phyloP scores from a whole-genome alignment of 2,329 filamentous ascomycete species.

The Sclerotinia sclerotiorum region DNA sequence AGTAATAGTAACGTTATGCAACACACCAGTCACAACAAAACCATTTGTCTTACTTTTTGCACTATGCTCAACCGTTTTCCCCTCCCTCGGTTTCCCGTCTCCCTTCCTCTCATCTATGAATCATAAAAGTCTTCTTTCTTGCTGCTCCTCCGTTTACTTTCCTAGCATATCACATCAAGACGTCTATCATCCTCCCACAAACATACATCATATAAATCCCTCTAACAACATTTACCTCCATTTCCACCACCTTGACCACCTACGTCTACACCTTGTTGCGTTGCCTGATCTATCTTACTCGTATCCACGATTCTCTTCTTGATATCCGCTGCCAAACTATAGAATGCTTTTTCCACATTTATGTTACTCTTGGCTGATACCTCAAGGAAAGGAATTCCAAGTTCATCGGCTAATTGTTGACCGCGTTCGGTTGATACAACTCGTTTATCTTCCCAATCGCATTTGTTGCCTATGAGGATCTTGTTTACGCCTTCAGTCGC shows the following conservation, averaged over 20 bases:
- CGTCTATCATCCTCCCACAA: conserved; percentile 1
- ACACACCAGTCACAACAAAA: conserved; percentile 22
- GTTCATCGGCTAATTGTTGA: conserved; percentile 89
- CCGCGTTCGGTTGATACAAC: conserved; percentile 90
- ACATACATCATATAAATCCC: not conserved
- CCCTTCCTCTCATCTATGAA: conserved; percentile 3
- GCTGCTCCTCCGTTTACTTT: conserved; percentile 23
- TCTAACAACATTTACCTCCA: conserved; percentile 75
- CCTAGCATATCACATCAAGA: conserved; percentile 1
- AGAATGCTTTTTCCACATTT: conserved; percentile 99
- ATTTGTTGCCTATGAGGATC: conserved; percentile 99
- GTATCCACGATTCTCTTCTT: conserved; percentile 98
- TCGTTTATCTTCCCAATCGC: conserved; percentile 99
- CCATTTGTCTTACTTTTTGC: conserved; percentile 17
- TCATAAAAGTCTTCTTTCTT: conserved; percentile 18
- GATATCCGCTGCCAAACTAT: conserved; percentile 90
- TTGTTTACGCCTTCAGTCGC: conserved; percentile 99
- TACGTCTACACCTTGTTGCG: conserved; percentile 65
- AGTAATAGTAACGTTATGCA: conserved; percentile 23
- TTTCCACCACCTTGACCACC: conserved; percentile 55
- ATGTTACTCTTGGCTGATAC: conserved; percentile 99
- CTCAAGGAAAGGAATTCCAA: conserved; percentile 97
- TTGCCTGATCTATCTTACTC: conserved; percentile 69
- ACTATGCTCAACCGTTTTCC: not conserved
- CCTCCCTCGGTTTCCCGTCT: not conserved